Evolutionary conservation across 805 yeast species (phyloP), one percentile per base, ranked within the genome.

Genomic region (Candida namnaoensis): DNA sequence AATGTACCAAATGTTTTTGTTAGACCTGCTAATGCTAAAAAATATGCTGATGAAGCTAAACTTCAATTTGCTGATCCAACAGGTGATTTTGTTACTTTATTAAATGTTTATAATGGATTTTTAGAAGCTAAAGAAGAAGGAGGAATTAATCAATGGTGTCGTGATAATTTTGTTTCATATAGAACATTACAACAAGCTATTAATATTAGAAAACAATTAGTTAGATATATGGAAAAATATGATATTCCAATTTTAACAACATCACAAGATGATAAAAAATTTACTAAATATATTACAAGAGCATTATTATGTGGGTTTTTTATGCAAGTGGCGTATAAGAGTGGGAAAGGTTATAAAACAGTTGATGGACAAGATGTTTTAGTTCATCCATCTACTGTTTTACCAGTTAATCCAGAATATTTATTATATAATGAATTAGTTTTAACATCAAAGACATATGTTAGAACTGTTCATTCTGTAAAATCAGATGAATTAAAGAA

Each of bases 311-410:
- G 87, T n/a, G 99, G 99, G 2, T 90, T 88, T 62, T 93, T 93
- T 69, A 90, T 93, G 98, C 99, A 93, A 68, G 95, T 86, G 42
- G 98, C 97, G 32, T 93, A 90, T 67, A 87, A 86, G 69, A 76
- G 84, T n/a, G 80, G 87, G 34, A 83, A 82, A 54, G 90, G 86
- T n/a, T 91, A 83, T 61, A 74, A 85, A 52, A 93, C 99, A 0
- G 84, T 90, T 39, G 99, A 93, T 63, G 88, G 90, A 57, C 99
- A 93, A 68, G 98, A 91, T 47, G 98, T 91, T 11, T 65, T 88
- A 53, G 72, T 93, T 38, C 99, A 93, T 60, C 99, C 99, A 46
- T 82, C 93, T 42, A 87, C 97, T 2, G 93, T 88, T 10, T 66
- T 91, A 44, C 83, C 85, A n/a, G 82, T 80, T 44, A 93, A 86